Evolutionary conservation across 169 alveolate species (phyloP).

Genomic region (Besnoitia besnoiti): DNA sequence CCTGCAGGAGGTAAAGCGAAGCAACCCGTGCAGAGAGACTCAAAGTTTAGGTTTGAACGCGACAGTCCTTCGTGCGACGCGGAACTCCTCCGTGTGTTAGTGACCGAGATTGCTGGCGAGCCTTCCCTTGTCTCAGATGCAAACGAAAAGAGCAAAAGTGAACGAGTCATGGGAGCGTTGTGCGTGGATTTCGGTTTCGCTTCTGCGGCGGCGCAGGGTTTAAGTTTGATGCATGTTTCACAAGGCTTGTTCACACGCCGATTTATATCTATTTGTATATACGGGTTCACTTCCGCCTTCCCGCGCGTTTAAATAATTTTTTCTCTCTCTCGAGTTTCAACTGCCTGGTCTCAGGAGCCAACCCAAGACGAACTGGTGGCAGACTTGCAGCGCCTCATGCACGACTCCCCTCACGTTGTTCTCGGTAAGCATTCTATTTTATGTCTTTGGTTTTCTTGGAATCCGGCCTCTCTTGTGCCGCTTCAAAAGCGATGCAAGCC

Average conservation of each 20-base stretch:
- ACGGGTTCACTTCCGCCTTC: neutral
- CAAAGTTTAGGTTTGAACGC: no score
- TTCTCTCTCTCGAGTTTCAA: no score
- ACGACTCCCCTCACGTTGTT: neutral
- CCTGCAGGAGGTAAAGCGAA: neutral
- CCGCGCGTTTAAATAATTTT: neutral
- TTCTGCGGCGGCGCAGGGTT: no score
- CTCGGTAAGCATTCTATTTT: constrained; percentile 37
- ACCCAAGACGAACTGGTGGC: constrained; percentile 14
- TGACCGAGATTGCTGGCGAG: neutral
- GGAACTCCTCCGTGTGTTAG: no score
- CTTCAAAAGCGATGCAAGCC: no score
- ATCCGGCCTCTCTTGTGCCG: neutral
- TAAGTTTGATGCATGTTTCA: no score
- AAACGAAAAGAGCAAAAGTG: neutral
- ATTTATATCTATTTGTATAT: neutral
- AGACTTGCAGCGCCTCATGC: neutral
- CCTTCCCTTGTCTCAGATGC: neutral
- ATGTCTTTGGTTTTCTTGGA: no score
- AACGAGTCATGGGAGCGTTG: no score
- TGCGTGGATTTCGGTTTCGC: no score
- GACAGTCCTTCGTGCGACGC: no score
- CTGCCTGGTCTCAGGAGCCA: neutral
- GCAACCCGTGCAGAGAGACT: no score
- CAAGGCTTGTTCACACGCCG: neutral